These are phyloP conservation scores for Acer yangbiense DNA, from an alignment of 345 rosid species.

Conservation along the genomic window DNA sequence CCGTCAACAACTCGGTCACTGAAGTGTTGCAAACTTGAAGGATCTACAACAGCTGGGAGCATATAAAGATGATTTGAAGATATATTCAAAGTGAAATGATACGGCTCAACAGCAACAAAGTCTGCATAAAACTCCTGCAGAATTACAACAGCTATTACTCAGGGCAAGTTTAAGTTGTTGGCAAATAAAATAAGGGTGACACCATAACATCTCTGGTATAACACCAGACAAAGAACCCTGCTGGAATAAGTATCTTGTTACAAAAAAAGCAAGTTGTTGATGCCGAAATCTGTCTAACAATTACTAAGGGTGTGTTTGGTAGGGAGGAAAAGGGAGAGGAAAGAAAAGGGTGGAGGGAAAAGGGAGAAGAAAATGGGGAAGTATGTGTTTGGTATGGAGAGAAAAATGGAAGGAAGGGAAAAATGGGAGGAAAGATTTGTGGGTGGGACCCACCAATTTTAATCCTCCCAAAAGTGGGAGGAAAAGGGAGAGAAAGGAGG, in stretches of 20 bases:
- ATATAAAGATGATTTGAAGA: constrained; percentile 80
- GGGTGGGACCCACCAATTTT: too few species aligned
- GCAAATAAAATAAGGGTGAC: neutral
- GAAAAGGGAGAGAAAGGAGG: too few species aligned
- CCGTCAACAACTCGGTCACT: constrained; percentile 90
- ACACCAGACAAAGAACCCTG: constrained; percentile 1
- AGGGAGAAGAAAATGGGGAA: too few species aligned
- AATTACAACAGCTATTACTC: constrained; percentile 22
- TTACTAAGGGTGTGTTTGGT: too few species aligned
- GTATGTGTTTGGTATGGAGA: too few species aligned
- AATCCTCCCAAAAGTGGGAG: too few species aligned
- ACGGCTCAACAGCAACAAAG: constrained; percentile 84
- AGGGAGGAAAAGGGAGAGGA: too few species aligned
- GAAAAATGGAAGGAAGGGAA: too few species aligned
- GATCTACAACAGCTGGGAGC: constrained; percentile 98
- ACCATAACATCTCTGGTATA: neutral
- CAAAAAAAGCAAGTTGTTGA: neutral
- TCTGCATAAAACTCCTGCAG: constrained; percentile 97
- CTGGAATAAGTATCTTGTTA: neutral
- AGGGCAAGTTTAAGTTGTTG: neutral
- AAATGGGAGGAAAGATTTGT: too few species aligned
- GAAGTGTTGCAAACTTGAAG: constrained; percentile 82
- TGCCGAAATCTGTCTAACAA: neutral
- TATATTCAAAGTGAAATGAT: constrained; percentile 83
- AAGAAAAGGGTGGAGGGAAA: too few species aligned